Conservation (phyloP, 345 rosid genomes). For the Capsella bursapastoris region DNA sequence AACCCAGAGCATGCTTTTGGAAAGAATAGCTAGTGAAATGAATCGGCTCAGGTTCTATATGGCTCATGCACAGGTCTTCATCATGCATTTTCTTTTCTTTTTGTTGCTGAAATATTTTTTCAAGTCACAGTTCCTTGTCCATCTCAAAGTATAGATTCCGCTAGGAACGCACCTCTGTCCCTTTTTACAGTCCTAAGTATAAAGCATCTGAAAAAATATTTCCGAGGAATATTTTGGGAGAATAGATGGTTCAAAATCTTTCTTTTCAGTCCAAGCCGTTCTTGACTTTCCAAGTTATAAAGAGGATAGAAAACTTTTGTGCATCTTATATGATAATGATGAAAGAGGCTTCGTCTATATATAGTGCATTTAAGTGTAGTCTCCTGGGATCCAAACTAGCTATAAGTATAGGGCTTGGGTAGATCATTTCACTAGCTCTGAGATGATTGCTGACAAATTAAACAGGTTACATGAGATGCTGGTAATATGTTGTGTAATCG, state of each 20-base stretch:
- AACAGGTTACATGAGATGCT: background rate
- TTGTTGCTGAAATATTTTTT: background rate
- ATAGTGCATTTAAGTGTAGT: constrained; percentile 16
- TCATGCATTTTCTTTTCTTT: constrained; percentile 28
- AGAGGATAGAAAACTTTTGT: background rate
- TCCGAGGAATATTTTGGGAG: no score
- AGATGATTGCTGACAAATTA: constrained; percentile 3
- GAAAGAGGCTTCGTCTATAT: background rate
- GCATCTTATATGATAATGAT: no score
- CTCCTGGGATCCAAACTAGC: constrained; percentile 10
- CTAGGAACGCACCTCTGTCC: background rate
- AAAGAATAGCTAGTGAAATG: constrained; percentile 97
- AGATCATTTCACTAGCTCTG: background rate
- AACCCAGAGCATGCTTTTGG: constrained; percentile 96
- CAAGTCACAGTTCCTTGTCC: background rate
- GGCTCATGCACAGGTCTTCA: constrained; percentile 91
- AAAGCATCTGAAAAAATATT: no score
- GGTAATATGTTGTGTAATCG: constrained; percentile 15
- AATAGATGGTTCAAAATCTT: background rate
- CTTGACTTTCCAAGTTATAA: background rate
- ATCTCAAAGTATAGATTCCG: constrained; percentile 17
- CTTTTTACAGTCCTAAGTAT: background rate
- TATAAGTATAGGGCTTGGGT: background rate
- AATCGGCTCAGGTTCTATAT: constrained; percentile 90
- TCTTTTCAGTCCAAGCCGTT: background rate